Evolutionary conservation across 2,329 filamentous ascomycete species (phyloP).

Genomic region (Fusarium staphyleae): DNA sequence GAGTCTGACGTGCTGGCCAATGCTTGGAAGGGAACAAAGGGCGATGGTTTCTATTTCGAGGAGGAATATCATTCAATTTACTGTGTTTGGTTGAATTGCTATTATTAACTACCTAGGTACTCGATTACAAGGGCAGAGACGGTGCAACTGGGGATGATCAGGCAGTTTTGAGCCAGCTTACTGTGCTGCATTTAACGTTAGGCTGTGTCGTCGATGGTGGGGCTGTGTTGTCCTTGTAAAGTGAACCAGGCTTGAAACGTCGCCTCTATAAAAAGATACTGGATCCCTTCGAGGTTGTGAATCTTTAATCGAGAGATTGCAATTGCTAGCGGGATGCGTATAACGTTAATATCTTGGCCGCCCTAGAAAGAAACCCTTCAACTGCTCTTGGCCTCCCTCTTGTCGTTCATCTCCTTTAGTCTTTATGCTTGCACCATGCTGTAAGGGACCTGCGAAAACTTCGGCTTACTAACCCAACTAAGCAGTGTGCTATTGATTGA

Average conservation of each 20-base stretch:
- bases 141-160: not conserved
- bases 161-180: constrained; percentile 1
- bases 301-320: not conserved
- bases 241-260: constrained; percentile 15
- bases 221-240: constrained; percentile 18
- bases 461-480: not conserved
- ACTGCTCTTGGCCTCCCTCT: not conserved
- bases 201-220: constrained; percentile 15
- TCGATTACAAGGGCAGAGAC: not conserved
- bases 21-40: not conserved
- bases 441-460: not conserved
- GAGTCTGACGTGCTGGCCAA: constrained; percentile 16
- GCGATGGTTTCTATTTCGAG: not conserved
- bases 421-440: not conserved
- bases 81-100: not conserved
- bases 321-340: not conserved
- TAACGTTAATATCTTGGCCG: not conserved
- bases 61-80: not conserved
- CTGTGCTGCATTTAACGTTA: constrained; percentile 2
- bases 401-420: not conserved
- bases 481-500: not conserved
- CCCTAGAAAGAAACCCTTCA: constrained; percentile 16
- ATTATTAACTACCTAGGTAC: not conserved
- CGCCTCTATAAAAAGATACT: constrained; percentile 32
- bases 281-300: constrained; percentile 11